Evolutionary conservation across 1,284 basidiomycete species (phyloP), one percentile per base, ranked within the genome.

Genomic region (Marasmius sp.): DNA sequence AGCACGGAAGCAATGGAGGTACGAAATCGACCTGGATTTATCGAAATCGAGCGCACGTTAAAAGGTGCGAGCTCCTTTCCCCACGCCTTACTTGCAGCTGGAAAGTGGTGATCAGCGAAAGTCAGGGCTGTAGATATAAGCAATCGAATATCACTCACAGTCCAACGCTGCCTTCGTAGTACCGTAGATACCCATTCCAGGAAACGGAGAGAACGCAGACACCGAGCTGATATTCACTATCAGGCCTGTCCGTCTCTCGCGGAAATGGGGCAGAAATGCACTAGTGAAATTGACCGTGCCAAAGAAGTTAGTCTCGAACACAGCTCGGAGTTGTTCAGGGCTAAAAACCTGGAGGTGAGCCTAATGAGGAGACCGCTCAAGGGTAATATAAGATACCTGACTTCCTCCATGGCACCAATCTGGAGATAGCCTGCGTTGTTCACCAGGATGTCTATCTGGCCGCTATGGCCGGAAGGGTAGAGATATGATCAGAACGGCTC

Each of bases 281-380:
- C 56, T 63, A 4, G 68, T 69, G 49, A 69, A 20, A 57, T 66
- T 65, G 45, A 69, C 41, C 8, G 66, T 45, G 1, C 66, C 61
- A 51, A 68, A 69, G 16, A 68, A 61, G 51, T 69, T 69, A 18
- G 68, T 69, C 57, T 66, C 59, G 59, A 67, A 69, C 45, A 66
- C 64, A 20, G 58, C 27, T 43, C 55, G 48, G 27, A 60, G 48
- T 50, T 61, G 53, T 53, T 61, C 53, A 3, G 55, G 51, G 3
- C 61, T 59, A 10, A 33, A 6, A 14, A 9, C 18, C 6, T 49
- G 18, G 10, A 33, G 20, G 16, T 33, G 16, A 14, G 33, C 8
- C 7, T 2, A 6, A n/a, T 18, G 27, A 36, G 10, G 18, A 36
- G 20, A 27, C n/a, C 16, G 11, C 16, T 11, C 16, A 11, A 22